These are phyloP conservation scores for Stachybotrys chartarum DNA, from an alignment of 2,329 filamentous ascomycete genomes.

Conservation along the genomic window DNA sequence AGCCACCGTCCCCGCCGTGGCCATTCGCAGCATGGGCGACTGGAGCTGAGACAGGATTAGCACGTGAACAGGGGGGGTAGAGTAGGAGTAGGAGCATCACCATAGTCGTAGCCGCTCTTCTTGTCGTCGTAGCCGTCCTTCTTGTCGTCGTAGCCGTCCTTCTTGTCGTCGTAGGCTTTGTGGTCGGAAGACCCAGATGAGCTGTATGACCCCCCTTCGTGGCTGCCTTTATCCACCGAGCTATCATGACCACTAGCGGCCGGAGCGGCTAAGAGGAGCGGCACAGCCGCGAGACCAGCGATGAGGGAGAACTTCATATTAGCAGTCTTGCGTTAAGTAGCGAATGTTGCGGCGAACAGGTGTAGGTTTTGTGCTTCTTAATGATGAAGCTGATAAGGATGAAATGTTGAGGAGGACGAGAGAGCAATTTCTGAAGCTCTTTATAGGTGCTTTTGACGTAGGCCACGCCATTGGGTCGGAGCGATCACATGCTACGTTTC, in stretches of 20 bases:
- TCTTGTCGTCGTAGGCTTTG: not conserved
- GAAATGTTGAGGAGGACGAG: not conserved
- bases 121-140: no score
- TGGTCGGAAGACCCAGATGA: not conserved
- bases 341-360: not conserved
- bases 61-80: not conserved
- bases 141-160: not conserved
- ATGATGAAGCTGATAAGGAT: not conserved
- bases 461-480: not conserved
- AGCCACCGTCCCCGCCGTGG: not conserved
- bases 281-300: conserved; percentile 14
- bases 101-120: no score
- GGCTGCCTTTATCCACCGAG: not conserved
- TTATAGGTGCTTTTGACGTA: not conserved
- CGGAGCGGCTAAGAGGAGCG: conserved; percentile 16
- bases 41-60: not conserved
- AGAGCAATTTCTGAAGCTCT: not conserved
- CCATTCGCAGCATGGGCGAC: not conserved
- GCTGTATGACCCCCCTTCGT: not conserved
- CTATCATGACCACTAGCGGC: conserved; percentile 4
- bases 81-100: not conserved
- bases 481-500: not conserved
- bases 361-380: not conserved
- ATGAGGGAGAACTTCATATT: conserved; percentile 23
- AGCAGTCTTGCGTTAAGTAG: not conserved